These are phyloP conservation scores for Hamigera avellanea DNA, from an alignment of 495 filamentous ascomycete genomes.

Conservation along the genomic window DNA sequence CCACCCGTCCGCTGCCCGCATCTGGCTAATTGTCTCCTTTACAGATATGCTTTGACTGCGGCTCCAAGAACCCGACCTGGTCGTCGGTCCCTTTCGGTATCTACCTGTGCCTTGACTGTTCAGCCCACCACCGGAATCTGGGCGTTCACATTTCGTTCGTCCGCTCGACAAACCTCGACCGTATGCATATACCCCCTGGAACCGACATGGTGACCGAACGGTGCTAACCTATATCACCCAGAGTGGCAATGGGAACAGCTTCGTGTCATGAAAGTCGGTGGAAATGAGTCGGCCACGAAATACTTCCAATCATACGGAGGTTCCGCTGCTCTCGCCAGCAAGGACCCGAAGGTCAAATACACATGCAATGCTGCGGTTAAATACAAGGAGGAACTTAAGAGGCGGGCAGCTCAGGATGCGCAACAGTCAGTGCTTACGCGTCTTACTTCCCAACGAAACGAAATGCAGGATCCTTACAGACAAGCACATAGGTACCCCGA, in stretches of 20 bases:
- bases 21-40: slow-evolving; percentile 10
- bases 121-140: slow-evolving; percentile 80
- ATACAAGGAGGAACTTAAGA: slow-evolving; percentile 92
- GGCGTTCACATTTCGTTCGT: slow-evolving; percentile 97
- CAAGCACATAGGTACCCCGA: slow-evolving; percentile 57
- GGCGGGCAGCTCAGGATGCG: slow-evolving; percentile 67
- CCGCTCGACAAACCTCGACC: slow-evolving; percentile 92
- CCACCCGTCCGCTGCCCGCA: slow-evolving; percentile 8
- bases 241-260: slow-evolving; percentile 99
- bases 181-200: slow-evolving; percentile 42
- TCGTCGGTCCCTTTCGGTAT: slow-evolving; percentile 95
- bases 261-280: slow-evolving; percentile 95
- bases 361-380: slow-evolving; percentile 81
- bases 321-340: slow-evolving; percentile 84
- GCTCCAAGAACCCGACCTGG: slow-evolving; percentile 95
- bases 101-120: slow-evolving; percentile 96
- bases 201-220: no score
- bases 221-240: slow-evolving; percentile 18
- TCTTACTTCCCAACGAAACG: no score
- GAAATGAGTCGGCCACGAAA: slow-evolving; percentile 95
- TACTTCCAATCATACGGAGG: slow-evolving; percentile 95
- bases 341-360: slow-evolving; percentile 93
- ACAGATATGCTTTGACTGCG: slow-evolving; percentile 95
- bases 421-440: slow-evolving; percentile 46
- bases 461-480: no score